Evolutionary conservation across 306 rosid species (phyloP).

Genomic region (Trifolium fragiferum): DNA sequence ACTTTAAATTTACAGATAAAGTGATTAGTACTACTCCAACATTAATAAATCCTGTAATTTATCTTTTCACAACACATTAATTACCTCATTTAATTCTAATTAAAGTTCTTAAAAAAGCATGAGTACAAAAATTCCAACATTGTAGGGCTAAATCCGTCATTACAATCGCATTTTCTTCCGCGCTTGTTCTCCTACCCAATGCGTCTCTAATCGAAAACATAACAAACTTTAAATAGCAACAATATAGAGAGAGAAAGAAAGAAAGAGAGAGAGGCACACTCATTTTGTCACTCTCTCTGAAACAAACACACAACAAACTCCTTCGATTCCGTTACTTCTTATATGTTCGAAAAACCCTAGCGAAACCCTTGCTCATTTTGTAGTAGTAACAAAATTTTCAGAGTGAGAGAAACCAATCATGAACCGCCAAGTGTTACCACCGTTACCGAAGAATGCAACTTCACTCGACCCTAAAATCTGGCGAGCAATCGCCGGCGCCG

Average conservation of each 20-base stretch:
- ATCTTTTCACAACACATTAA: background rate
- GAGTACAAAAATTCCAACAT: background rate
- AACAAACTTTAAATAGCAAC: slow-evolving; percentile 22
- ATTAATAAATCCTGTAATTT: background rate
- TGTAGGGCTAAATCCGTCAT: slow-evolving; percentile 41
- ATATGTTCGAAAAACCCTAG: slow-evolving; percentile 44
- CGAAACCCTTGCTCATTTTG: background rate
- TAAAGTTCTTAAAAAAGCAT: slow-evolving; percentile 1
- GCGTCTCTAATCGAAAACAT: background rate
- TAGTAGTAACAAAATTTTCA: too few species aligned
- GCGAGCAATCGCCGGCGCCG: slow-evolving; percentile 67
- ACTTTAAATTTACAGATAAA: background rate
- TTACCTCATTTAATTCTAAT: background rate
- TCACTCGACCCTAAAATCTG: slow-evolving; percentile 54
- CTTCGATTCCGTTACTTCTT: background rate
- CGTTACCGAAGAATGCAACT: slow-evolving; percentile 21
- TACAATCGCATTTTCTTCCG: background rate
- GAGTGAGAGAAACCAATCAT: background rate
- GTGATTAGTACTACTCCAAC: background rate
- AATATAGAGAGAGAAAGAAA: background rate
- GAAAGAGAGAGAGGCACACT: background rate
- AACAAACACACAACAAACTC: background rate
- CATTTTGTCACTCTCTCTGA: slow-evolving; percentile 4
- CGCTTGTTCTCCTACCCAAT: slow-evolving; percentile 33
- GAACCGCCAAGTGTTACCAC: slow-evolving; percentile 16